Base-by-base conservation (phyloP, 225 moss, liverwort and hornwort genomes). In the Thuidium tamariscinum region DNA sequence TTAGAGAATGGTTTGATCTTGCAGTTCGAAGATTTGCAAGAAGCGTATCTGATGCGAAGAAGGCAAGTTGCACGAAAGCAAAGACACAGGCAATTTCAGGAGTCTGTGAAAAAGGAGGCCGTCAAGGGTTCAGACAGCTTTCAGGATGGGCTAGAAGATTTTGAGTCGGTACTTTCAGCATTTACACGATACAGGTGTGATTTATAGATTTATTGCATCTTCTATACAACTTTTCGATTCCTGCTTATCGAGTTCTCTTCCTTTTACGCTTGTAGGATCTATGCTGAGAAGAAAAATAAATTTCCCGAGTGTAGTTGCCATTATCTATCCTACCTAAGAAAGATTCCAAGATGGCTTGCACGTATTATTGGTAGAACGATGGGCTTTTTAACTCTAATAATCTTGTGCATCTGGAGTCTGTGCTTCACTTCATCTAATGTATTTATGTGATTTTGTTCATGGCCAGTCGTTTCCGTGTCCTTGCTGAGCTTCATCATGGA, bases 11-110 rank as follows among this genome's bases (percentile, higher is more conserved):
- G 14, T 44, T 9, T 80, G 48, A 46, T 64, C 10, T 69, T 66
- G 81, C 88, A 98, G 97, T 98, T 98, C 67, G 98, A 98, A 81
- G 98, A 98, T 83, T 90, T 98, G 79, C 97, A 98, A 94, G 96
- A 98, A 67, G 97, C 95, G 56, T 98, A 98, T 87, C 87, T 97
- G 26, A 91, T 90, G 87, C 95, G 95, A 72, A 90, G 95, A 82
- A 93, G 97, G 86, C 89, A 90, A 81, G 93, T 95, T 68, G 95
- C 90, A n/a, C 90, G 89, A 36, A 80, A 80, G 29, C 83, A 92
- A 71, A 92, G 90, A 17, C 91, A 92, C 34, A 93, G 95, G 48
- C 93, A 88, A 44, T 79, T 91, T 15, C 92, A 91, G 72, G 94
- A 95, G 57, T 66, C 80, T 42, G 46, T 80, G 42, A 86, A 87